Conservation (phyloP, 2,329 filamentous ascomycete species). For the Fonsecaea nubica region DNA sequence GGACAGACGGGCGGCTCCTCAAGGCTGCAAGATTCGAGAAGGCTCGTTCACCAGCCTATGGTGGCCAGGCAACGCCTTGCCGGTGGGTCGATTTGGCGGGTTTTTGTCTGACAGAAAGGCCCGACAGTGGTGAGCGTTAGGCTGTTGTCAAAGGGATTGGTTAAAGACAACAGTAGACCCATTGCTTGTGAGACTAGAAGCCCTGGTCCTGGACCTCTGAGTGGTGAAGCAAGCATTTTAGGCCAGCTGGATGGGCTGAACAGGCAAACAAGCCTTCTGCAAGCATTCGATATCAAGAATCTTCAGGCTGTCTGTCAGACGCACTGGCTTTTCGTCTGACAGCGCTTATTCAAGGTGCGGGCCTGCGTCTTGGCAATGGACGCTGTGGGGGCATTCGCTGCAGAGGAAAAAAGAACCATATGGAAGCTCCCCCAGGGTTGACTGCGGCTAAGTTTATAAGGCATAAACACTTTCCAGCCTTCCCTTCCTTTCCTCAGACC, state of each 20-base stretch:
- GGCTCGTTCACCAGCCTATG: conserved; percentile 1
- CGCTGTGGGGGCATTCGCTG: not conserved
- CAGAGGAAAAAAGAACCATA: conserved; percentile 9
- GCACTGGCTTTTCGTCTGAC: not conserved
- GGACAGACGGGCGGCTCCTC: not conserved
- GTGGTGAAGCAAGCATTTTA: not conserved
- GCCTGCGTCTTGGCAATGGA: not conserved
- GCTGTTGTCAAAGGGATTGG: not conserved
- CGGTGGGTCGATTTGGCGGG: not conserved
- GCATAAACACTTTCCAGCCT: conserved; percentile 14
- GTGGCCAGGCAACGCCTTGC: conserved; percentile 5
- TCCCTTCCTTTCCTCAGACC: conserved; percentile 6
- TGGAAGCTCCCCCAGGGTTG: conserved; percentile 3
- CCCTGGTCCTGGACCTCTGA: not conserved
- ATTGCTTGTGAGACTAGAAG: not conserved
- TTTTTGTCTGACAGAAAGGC: conserved; percentile 3
- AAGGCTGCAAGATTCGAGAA: conserved; percentile 8
- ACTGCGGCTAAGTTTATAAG: conserved; percentile 10
- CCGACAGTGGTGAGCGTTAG: not conserved
- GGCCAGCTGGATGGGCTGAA: no score
- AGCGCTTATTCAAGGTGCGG: not conserved
- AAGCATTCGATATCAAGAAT: not conserved
- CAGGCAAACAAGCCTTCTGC: not conserved
- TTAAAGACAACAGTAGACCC: not conserved
- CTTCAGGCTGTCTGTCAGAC: not conserved